Percentiles rank a stretch among this genome's conserved stretches.
phyloP scores from a whole-genome alignment of 345 rosid species.

The Anacardium occidentale region DNA sequence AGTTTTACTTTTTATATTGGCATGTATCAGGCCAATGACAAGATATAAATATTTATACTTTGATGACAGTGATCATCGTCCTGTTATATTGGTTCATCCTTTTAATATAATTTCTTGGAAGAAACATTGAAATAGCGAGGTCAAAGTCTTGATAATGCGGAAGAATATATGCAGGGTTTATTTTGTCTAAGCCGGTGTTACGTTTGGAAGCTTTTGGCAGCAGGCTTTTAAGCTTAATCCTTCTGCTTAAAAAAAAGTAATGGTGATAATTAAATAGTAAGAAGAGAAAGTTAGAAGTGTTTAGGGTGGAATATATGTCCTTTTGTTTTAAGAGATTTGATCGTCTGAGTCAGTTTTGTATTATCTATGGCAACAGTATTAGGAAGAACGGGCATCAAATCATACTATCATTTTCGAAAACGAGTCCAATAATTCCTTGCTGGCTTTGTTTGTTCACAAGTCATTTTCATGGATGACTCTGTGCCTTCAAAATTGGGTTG shows the following conservation, averaged over 20 bases:
- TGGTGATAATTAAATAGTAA: not conserved
- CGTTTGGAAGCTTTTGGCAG: not conserved
- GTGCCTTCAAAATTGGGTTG: not conserved
- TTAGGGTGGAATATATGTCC: conserved; percentile 5
- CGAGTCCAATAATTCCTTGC: conserved; percentile 2
- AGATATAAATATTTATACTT: not conserved
- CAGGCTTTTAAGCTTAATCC: not conserved
- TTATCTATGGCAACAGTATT: conserved; percentile 8
- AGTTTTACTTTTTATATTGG: conserved; percentile 19
- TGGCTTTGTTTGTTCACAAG: not conserved
- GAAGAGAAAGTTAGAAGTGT: not conserved
- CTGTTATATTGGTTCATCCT: not conserved
- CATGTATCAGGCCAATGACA: conserved; percentile 8
- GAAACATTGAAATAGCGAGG: not conserved
- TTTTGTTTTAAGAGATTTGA: not conserved
- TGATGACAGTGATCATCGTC: not conserved
- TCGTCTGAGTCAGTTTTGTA: conserved; percentile 13
- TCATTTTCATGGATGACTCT: not conserved
- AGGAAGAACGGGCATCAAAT: conserved; percentile 15
- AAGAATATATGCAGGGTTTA: not conserved
- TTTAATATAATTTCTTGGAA: not conserved
- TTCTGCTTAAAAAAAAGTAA: not conserved
- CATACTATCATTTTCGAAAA: conserved; percentile 21
- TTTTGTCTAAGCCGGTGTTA: not conserved
- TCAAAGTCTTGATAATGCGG: not conserved